Base-by-base conservation (phyloP, 495 filamentous ascomycete genomes). In the Amniculicola lignicola region DNA sequence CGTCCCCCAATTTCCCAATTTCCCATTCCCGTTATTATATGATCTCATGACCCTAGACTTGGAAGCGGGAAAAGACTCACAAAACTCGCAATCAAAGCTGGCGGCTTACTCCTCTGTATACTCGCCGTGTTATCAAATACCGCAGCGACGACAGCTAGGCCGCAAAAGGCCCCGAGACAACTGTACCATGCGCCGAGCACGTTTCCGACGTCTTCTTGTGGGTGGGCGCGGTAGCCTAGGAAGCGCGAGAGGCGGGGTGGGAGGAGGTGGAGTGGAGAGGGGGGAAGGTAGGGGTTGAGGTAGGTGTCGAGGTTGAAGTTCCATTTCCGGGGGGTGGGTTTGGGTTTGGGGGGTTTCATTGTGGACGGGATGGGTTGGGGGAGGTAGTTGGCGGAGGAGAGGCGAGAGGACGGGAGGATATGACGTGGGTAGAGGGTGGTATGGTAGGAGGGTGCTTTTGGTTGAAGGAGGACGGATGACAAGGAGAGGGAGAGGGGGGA, bases 301-400 rank as follows among this genome's bases (percentile, higher is more conserved):
- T 67, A 62, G 36, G 16, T 10, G 54, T 72, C 69, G 41, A 70
- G 53, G 45, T 72, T 51, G 58, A 67, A 60, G 44, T 66, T 60
- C 37, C 67, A 57, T 15, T 48, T 36, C 22, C 28, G 16, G 16
- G n/a, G n/a, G n/a, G n/a, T n/a, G n/a, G n/a, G n/a, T n/a, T n/a
- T 33, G 29, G 29, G n/a, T 33, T 33, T 7, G 29, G n/a, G 29
- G 29, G 29, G n/a, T 7, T 33, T 33, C 29, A 33, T 33, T n/a
- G n/a, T n/a, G n/a, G n/a, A n/a, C n/a, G n/a, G n/a, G n/a, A n/a
- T n/a, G n/a, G n/a, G n/a, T n/a, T n/a, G n/a, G n/a, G n/a, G n/a
- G n/a, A n/a, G n/a, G n/a, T n/a, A n/a, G n/a, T n/a, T n/a, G n/a
- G n/a, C n/a, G n/a, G n/a, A n/a, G n/a, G n/a, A n/a, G n/a, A n/a